Base-by-base conservation (phyloP, 768 basidiomycete species). In the Cubamyces sp. region DNA sequence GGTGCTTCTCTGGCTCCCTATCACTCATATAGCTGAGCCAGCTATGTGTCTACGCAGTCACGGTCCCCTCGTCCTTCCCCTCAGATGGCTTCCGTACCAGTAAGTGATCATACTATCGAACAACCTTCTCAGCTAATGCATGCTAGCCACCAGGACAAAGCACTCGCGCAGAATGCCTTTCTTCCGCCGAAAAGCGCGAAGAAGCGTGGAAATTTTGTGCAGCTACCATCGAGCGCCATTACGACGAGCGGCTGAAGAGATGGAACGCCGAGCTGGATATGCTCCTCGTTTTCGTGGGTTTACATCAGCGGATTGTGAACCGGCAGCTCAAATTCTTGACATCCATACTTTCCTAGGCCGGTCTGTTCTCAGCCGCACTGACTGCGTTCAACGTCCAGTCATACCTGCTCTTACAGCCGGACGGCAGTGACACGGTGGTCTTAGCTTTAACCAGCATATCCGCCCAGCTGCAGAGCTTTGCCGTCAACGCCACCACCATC, bases 361-460 rank as follows among this genome's bases (percentile, higher is more conserved):
- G 62, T 34, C 37, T 67, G 23, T 67, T 67, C 57, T 67, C 66
- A 6, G 60, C 62, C 5, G 62, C 53, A 0, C 30, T 64, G 5
- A 67, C 66, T 4, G 62, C 66, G 14, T 67, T 67, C 60, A 62
- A 46, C 26, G 62, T 64, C n/a, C 53, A 60, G 37, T 61, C 60
- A 5, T 64, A 61, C 37, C 50, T 50, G 6, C 23, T 59, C 2
- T 50, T 64, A 9, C 59, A 61, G n/a, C 63, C 57, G 1, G 45
- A 48, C 15, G 45, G 56, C 47, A 45, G 52, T 4, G 51, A 57
- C 28, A 50, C 61, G 3, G 42, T 61, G 15, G 40, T 61, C 25
- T 18, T 54, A 15, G 60, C 60, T 19, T 50, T 66, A 41, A 26
- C 30, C 11, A 39, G 42, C 34, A 61, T 66, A 18, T 67, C 68